These are phyloP conservation scores for Fonsecaea pedrosoi DNA, from an alignment of 2,329 filamentous ascomycete species.

Conservation along the genomic window DNA sequence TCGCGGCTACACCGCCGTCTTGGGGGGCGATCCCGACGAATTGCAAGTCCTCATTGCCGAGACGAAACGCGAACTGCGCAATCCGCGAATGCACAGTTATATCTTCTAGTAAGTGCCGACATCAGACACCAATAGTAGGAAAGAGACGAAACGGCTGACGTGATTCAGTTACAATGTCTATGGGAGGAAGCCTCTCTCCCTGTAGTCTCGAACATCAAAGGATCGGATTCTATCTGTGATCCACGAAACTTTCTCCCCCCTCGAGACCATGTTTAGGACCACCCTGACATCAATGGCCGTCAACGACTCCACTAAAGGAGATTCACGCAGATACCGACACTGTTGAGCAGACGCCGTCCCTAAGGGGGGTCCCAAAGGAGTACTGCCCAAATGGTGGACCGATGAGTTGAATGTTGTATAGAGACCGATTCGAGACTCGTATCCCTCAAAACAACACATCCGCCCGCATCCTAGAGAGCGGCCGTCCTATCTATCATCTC, in stretches of 20 bases:
- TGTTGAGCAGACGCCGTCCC: neutral
- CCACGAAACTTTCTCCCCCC: neutral
- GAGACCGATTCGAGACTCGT: neutral
- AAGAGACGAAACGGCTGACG: neutral
- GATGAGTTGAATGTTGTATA: neutral
- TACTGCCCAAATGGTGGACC: neutral
- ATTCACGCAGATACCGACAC: neutral
- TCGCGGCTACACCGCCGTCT: constrained; percentile 36
- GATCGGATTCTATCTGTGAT: neutral
- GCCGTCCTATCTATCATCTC: neutral
- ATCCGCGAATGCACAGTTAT: constrained; percentile 21
- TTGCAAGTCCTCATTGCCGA: constrained; percentile 32
- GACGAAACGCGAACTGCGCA: constrained; percentile 25
- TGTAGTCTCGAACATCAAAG: neutral
- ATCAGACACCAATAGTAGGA: neutral
- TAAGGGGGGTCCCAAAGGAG: neutral
- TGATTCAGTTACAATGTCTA: neutral
- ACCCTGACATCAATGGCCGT: neutral
- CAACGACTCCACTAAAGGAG: neutral
- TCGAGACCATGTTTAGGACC: neutral
- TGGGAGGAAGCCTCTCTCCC: neutral
- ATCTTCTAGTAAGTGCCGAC: constrained; percentile 18
- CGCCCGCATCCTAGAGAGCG: neutral
- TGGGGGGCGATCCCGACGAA: constrained; percentile 39
- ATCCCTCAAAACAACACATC: neutral